phyloP scores from a whole-genome alignment of 345 rosid genomes.

The Gynandropsis gynandra region DNA sequence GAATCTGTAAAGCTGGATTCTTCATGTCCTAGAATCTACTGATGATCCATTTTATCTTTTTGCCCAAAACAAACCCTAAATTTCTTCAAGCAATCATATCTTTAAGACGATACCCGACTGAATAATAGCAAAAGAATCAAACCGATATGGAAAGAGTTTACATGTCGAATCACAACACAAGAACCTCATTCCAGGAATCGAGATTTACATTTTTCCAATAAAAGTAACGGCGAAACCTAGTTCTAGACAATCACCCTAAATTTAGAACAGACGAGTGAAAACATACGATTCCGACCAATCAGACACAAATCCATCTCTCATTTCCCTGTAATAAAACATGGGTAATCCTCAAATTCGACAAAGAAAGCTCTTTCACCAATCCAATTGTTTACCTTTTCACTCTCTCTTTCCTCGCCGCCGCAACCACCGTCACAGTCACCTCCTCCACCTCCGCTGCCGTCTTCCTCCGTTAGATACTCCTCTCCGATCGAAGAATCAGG shows the following conservation, averaged over 20 bases:
- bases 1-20: background rate
- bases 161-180: slow-evolving; percentile 13
- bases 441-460: slow-evolving; percentile 7
- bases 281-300: slow-evolving; percentile 12
- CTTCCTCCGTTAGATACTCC: slow-evolving; percentile 18
- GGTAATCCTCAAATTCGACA: slow-evolving; percentile 13
- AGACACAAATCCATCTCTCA: slow-evolving; percentile 16
- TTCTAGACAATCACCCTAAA: slow-evolving; percentile 15
- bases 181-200: background rate
- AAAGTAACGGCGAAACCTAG: slow-evolving; percentile 7
- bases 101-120: background rate
- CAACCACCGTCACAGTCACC: background rate
- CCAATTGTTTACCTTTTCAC: slow-evolving; percentile 30
- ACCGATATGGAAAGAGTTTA: background rate
- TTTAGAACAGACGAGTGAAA: slow-evolving; percentile 1
- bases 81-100: slow-evolving; percentile 5
- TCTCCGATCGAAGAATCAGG: slow-evolving; percentile 29
- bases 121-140: background rate
- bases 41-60: background rate
- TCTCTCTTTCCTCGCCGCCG: slow-evolving; percentile 29
- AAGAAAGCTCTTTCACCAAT: background rate
- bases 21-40: background rate
- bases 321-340: slow-evolving; percentile 14
- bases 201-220: slow-evolving; percentile 1
- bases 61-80: slow-evolving; percentile 17